phyloP scores from a whole-genome alignment of 192 early-diverging fungal species.

The Ambispora gerdemannii region DNA sequence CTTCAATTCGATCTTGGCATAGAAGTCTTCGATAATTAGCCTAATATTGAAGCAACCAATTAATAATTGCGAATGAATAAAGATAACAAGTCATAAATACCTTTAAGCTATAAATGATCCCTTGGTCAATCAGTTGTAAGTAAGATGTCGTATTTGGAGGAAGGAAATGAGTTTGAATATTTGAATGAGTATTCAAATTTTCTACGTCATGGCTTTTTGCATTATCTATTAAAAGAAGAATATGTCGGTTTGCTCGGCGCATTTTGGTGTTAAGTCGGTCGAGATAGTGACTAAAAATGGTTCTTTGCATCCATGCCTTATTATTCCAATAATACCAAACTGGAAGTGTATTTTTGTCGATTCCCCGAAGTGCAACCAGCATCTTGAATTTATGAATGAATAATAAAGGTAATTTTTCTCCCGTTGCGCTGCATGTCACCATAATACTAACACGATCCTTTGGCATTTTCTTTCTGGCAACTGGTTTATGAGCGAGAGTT shows the following conservation, averaged over 20 bases:
- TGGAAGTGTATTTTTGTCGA: slow-evolving; percentile 1
- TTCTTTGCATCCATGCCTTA: slow-evolving; percentile 1
- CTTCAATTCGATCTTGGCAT: slow-evolving; percentile 13
- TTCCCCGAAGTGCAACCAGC: not conserved
- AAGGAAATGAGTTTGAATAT: slow-evolving; percentile 20
- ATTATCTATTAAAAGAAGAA: too few species aligned
- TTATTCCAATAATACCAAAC: slow-evolving; percentile 10
- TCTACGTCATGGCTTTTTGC: not conserved
- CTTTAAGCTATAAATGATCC: slow-evolving; percentile 18
- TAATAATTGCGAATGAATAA: not conserved
- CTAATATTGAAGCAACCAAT: not conserved
- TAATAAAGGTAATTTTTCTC: not conserved
- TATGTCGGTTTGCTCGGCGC: not conserved
- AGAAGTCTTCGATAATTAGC: not conserved
- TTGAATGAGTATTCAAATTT: not conserved
- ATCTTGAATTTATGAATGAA: not conserved
- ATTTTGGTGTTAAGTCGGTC: not conserved
- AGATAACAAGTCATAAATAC: not conserved
- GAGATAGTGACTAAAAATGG: not conserved
- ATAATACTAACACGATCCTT: not conserved
- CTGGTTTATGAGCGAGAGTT: not conserved
- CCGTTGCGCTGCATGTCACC: not conserved
- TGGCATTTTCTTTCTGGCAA: too few species aligned
- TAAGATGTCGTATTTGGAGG: slow-evolving; percentile 15
- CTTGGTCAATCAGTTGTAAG: slow-evolving; percentile 4